phyloP scores from a whole-genome alignment of 768 basidiomycete genomes.

The Nidula microcarpa region DNA sequence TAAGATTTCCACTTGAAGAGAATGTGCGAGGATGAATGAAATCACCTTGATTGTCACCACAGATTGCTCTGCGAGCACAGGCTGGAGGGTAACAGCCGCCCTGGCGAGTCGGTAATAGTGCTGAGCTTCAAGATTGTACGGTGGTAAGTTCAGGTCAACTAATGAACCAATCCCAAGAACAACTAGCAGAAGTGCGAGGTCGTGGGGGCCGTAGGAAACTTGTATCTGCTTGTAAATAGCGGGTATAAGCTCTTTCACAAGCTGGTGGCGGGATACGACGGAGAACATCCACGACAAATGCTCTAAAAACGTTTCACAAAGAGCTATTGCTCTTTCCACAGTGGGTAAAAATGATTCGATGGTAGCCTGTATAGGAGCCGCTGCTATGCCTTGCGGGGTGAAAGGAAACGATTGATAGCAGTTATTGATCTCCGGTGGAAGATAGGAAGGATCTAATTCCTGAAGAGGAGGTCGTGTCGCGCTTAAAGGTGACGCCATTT shows the following conservation, averaged over 20 bases:
- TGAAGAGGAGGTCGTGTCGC: conserved; percentile 17
- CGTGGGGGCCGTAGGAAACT: conserved; percentile 43
- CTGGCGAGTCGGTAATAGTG: conserved; percentile 48
- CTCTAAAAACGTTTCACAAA: conserved; percentile 46
- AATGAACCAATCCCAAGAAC: conserved; percentile 46
- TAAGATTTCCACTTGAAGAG: background rate
- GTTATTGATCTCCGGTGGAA: conserved; percentile 38
- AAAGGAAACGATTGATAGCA: conserved; percentile 46
- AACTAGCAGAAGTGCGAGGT: conserved; percentile 43
- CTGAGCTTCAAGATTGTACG: conserved; percentile 49
- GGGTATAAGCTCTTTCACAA: conserved; percentile 43
- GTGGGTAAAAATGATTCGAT: conserved; percentile 46
- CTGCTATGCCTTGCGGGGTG: conserved; percentile 30
- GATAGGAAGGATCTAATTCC: conserved; percentile 40
- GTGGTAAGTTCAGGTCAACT: conserved; percentile 40
- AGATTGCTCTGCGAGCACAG: conserved; percentile 39
- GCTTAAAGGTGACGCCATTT: conserved; percentile 7
- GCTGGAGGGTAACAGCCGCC: conserved; percentile 42
- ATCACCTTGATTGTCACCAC: conserved; percentile 40
- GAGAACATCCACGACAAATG: conserved; percentile 50
- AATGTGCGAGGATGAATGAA: background rate
- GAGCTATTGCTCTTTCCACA: conserved; percentile 31
- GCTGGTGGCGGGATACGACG: conserved; percentile 41
- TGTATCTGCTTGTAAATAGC: conserved; percentile 35
- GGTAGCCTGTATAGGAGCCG: conserved; percentile 26